Evolutionary conservation across 192 early-diverging fungal species (phyloP).

Genomic region (Pilobolus umbonatus): DNA sequence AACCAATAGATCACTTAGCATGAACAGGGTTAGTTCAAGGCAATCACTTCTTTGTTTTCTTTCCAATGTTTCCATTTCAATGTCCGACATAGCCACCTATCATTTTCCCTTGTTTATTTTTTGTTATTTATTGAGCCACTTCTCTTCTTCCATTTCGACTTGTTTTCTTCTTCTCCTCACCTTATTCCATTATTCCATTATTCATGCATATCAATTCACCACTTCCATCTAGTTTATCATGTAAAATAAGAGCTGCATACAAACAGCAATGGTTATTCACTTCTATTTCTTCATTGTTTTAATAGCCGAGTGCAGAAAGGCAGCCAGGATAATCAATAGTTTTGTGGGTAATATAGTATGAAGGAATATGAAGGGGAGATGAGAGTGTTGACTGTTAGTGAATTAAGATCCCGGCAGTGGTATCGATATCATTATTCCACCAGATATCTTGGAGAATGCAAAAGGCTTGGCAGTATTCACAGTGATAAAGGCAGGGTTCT

Average conservation of each 20-base stretch:
- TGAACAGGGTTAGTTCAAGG: no score
- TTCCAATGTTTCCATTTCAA: no score
- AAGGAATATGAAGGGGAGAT: neutral
- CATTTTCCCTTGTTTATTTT: no score
- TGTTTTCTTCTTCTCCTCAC: no score
- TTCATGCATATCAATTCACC: conserved; percentile 39
- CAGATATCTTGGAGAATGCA: conserved; percentile 61
- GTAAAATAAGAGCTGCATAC: conserved; percentile 7
- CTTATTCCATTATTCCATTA: no score
- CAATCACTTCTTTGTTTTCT: no score
- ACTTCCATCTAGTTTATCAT: conserved; percentile 31
- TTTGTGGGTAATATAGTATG: conserved; percentile 15
- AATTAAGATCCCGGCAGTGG: conserved; percentile 35
- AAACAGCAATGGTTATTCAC: neutral
- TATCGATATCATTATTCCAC: conserved; percentile 64
- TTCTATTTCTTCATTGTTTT: neutral
- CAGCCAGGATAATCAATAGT: conserved; percentile 24
- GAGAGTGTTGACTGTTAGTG: neutral
- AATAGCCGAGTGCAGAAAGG: conserved; percentile 25
- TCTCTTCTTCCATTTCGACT: no score
- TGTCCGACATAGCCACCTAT: no score
- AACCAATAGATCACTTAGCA: no score
- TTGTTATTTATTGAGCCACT: no score
- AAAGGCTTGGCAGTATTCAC: conserved; percentile 91
- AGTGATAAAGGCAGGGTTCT: conserved; percentile 90